phyloP scores from a whole-genome alignment of 139 green algal genomes.

The Ulvella scutata region DNA sequence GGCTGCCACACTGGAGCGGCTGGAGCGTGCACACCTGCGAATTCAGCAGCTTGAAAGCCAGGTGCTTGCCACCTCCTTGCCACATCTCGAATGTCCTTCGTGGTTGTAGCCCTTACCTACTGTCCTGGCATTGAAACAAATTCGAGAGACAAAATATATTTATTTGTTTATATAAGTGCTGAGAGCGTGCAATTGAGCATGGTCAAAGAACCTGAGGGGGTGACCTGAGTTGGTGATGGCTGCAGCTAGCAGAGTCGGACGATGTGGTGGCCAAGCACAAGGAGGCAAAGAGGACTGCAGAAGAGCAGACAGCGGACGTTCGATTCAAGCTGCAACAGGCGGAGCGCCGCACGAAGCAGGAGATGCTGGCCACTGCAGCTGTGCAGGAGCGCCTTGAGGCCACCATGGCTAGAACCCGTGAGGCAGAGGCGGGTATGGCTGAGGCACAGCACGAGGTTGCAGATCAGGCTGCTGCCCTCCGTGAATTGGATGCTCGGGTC shows the following conservation, averaged over 20 bases:
- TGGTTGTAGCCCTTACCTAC: too few species aligned
- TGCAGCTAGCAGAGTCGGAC: not conserved
- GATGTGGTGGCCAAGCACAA: not conserved
- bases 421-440: not conserved
- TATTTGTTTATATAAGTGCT: not conserved
- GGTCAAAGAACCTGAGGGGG: not conserved
- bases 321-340: not conserved
- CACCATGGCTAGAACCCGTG: not conserved
- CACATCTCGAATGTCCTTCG: not conserved
- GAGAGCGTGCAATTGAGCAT: not conserved
- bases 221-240: too few species aligned
- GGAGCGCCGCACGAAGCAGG: not conserved
- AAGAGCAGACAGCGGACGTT: not conserved
- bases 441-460: not conserved
- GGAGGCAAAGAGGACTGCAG: not conserved
- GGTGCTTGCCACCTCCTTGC: not conserved
- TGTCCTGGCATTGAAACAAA: too few species aligned
- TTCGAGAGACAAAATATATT: too few species aligned
- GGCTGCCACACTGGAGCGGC: not conserved
- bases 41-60: not conserved
- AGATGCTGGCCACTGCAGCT: not conserved
- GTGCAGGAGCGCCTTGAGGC: not conserved
- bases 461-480: not conserved
- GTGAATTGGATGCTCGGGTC: not conserved
- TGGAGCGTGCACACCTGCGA: not conserved